Evolutionary conservation across 78 protist species (phyloP), one percentile per base, ranked within the genome.

Genomic region (Dictyostelium purpureum): DNA sequence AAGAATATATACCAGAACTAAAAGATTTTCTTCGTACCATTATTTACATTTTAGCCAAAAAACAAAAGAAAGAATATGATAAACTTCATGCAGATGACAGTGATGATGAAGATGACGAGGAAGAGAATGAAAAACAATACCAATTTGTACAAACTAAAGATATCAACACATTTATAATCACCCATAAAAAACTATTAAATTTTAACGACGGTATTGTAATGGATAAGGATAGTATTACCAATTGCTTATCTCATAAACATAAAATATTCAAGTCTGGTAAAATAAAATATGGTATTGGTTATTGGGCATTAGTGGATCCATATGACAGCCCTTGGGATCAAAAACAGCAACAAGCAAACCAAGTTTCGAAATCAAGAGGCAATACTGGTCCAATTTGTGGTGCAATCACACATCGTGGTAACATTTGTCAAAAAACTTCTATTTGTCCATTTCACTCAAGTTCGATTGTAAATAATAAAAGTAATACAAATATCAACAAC

Each of bases 201-300:
- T 57, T 57, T 10, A 52, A 52, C 21, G 11, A 37, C 26, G 67
- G 26, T 11, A 11, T 57, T 10, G 26, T 57, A 26, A 57, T 57
- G 67, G 67, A 57, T 57, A 57, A 28, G 26, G 67, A 57, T 57
- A 57, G 67, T 26, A 16, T 57, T 26, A 57, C 67, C 67, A 57
- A 57, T 57, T 57, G 67, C 26, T 57, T 57, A 57, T 57, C 67
- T 26, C 35, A 57, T 57, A 57, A 57, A 28, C 10, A 57, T 10
- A 57, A 57, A 26, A 31, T 28, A 33, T 63, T 63, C 35, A 33
- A 63, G 35, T 33, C 45, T 33, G 67, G 67, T 57, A 57, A 57
- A 57, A 57, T n/a, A 26, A 57, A 57, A 57, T 57, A 16, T 57
- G 67, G 67, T 28, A 37, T 57, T 57, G 67, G 67, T 24, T 57